Evolutionary conservation across 208 protist species (phyloP).

Genomic region (Leishmania aethiopica): DNA sequence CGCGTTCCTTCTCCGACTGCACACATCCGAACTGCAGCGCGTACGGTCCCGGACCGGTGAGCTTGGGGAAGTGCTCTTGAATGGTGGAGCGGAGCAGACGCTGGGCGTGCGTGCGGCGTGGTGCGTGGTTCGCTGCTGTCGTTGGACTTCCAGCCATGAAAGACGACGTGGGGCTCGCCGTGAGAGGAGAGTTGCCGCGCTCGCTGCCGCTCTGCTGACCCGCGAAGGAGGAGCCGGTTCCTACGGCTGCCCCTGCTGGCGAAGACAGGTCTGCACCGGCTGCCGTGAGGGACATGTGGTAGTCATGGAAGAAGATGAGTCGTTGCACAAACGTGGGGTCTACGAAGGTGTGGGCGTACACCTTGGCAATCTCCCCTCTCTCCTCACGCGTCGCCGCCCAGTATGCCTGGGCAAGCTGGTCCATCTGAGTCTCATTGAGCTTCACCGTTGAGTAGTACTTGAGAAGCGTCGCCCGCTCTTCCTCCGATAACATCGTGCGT

Average conservation of each 20-base stretch:
- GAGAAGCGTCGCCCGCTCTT: conserved; percentile 59
- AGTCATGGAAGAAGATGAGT: conserved; percentile 67
- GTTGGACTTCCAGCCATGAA: conserved; percentile 16
- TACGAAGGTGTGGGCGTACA: conserved; percentile 75
- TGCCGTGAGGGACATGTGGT: conserved; percentile 7
- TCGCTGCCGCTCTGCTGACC: conserved; percentile 3
- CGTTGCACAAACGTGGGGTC: conserved; percentile 78
- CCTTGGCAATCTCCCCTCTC: conserved; percentile 68
- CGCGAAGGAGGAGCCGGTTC: neutral
- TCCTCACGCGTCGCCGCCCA: conserved; percentile 71
- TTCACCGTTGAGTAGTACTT: conserved; percentile 71
- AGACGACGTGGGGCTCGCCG: conserved; percentile 14
- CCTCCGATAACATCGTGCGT: conserved; percentile 61
- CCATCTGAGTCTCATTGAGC: conserved; percentile 64
- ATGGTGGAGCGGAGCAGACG: conserved; percentile 79
- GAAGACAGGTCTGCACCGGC: neutral
- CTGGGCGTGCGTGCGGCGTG: conserved; percentile 69
- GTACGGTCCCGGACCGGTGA: conserved; percentile 70
- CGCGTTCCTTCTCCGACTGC: conserved; percentile 52
- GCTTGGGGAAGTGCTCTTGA: conserved; percentile 78
- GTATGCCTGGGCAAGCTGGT: conserved; percentile 68
- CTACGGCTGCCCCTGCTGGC: neutral
- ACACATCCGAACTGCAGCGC: conserved; percentile 71
- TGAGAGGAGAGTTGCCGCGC: neutral
- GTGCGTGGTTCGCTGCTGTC: neutral